Evolutionary conservation across 177 flowering plant genomes (phyloP), one percentile per base, ranked within the genome.

Genomic region (Tripterygium wilfordii): DNA sequence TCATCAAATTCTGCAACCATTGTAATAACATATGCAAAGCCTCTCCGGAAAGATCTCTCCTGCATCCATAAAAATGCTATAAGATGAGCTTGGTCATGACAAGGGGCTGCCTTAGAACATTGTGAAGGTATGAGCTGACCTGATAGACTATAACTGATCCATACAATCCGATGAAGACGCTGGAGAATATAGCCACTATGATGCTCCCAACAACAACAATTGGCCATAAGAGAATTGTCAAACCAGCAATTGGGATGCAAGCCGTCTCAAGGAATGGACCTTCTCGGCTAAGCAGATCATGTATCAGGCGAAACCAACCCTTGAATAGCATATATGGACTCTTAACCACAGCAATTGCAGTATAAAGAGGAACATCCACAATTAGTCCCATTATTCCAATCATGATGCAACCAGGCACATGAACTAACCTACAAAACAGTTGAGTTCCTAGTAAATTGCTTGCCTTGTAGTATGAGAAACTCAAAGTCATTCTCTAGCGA

Each of bases 1-100:
- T 91, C 95, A 38, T 91, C 98, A 52, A 91, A 91, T 62, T 85
- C 96, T 3, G 89, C 89, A 58, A 91, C 85, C 92, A 85, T 81
- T 18, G 96, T 92, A 65, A 91, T 65, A 44, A 81, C 76, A 62
- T 80, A 91, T 24, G 96, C 84, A 36, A 74, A 52, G 39, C 95
- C 95, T 76, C 84, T 75, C 29, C 64, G 40, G 46, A 90, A 85
- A n/a, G 96, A 90, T 62, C 84, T 76, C 57, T 91, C 98, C 98
- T 88, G 70, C 52, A 58, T 27, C 39, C 50, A 44, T 20, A 31
- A 26, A 33, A 42, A 62, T 26, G 30, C 4, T 29, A 32, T 62
- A 44, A 20, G 25, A 2, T 28, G 40, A 46, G 50, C 28, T 27
- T 24, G n/a, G 14, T 0, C 8, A 7, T 5, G 21, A 10, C 4